Base-by-base conservation (phyloP, 139 green algal genomes). In the Volvox africanus region DNA sequence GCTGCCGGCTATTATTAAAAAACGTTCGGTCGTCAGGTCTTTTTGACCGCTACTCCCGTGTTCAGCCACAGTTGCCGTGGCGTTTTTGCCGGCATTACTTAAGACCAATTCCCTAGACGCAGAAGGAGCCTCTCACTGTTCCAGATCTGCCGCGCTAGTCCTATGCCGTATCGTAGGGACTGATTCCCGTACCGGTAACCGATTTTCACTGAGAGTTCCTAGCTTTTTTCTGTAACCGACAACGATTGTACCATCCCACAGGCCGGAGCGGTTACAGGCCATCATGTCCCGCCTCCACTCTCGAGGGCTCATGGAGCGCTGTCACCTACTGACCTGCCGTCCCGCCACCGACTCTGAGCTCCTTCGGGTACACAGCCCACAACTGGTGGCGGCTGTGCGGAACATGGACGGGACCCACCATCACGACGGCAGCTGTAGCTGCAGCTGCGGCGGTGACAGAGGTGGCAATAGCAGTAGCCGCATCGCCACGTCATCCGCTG, bases 231-330 rank as follows among this genome's bases (percentile, higher is more conserved):
- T 55, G 5, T 55, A n/a, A n/a, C 44, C 44, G 9, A 55, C 44
- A 55, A 55, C 44, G 44, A 55, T 14, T 55, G 9, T 55, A 14
- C 32, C 44, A 11, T 80, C 75, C 50, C 26, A 9, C 91, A 93
- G 96, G 22, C 95, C 96, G 20, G 96, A 98, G 92, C 92, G 96
- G 30, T 86, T 98, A 55, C 91, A 86, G 26, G 95, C 96, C 24
- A 94, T 97, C 44, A 92, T 97, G 88, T 93, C 95, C 0, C 93
- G 96, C 36, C 93, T 98, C 62, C 76, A 89, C 22, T 73, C 88
- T 0, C 82, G 86, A 3, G 94, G 96, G 0, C 89, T 97, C 2
- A 55, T 89, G 44, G 24, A 65, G 2, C 86, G 68, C 14, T 94
- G 92, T 82, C 65, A 24, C 9, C 75, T 92, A 36, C 75, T 96